Base-by-base conservation (phyloP, 2,329 filamentous ascomycete genomes). In the Curvularia sp. region DNA sequence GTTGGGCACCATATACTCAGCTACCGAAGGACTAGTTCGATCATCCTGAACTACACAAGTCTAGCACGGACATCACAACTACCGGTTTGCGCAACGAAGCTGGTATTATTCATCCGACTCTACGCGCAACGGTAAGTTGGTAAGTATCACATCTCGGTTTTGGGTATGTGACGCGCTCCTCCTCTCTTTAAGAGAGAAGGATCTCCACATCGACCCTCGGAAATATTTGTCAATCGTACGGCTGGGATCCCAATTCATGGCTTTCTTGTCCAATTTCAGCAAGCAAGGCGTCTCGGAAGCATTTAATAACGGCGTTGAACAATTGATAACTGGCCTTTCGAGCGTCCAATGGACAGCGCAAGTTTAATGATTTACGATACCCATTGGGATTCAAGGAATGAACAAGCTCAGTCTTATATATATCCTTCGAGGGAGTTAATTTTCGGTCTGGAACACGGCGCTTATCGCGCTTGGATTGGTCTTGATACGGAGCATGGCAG, bases 91-190 rank as follows among this genome's bases (percentile, higher is more conserved):
- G 73, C 73, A 76, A 77, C 38, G 74, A 70, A 75, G 74, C 70
- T 65, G 55, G 54, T 41, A 61, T 48, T 49, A 65, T 49, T 59
- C 32, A 70, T 55, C 74, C 73, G 71, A 75, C 74, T 75, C 65
- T 75, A 75, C 72, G 74, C 74, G 74, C 74, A 77, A 75, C 63
- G 74, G 74, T 77, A 75, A 77, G 74, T 74, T 74, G 74, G 74
- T 76, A 77, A 76, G 74, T 77, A 77, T 74, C 66, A 75, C 65
- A 74, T 75, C 69, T 75, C 70, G 64, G 30, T 55, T 75, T 74
- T 72, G 74, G 68, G 74, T 72, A 74, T 76, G 73, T 75, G 73
- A 75, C 68, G 71, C 71, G 73, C 67, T 75, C 69, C 71, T 66
- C 45, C 39, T 51, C 50, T 27, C 42, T 21, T 49, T 42, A 49